These are phyloP conservation scores for Tetragonia tetragonoides DNA, from an alignment of 148 eudicot species.

Conservation along the genomic window DNA sequence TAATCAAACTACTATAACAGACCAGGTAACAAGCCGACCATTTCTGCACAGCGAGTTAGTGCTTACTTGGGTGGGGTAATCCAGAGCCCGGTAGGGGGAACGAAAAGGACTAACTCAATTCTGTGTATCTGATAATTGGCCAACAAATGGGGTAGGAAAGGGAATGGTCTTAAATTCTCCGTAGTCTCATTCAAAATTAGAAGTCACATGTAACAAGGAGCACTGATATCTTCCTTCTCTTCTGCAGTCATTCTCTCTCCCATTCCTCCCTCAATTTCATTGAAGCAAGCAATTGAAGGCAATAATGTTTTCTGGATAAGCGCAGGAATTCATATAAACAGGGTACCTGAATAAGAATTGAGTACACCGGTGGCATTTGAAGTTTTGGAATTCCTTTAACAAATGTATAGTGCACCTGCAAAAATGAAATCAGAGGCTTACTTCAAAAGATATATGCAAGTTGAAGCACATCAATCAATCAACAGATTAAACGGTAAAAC, in stretches of 20 bases:
- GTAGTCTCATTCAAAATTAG: not conserved
- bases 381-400: constrained; percentile 49
- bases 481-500: not conserved
- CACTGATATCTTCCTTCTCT: not conserved
- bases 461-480: not conserved
- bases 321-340: not conserved
- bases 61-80: not conserved
- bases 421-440: constrained; percentile 8
- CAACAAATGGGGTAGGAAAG: not conserved
- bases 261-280: not conserved
- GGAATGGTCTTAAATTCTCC: not conserved
- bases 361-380: constrained; percentile 83
- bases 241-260: not conserved
- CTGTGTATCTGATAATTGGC: not conserved
- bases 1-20: no score
- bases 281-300: not conserved
- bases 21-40: no score
- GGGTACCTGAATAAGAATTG: constrained; percentile 71
- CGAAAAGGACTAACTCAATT: not conserved
- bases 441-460: not conserved
- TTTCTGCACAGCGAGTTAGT: not conserved
- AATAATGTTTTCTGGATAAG: no score
- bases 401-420: constrained; percentile 76
- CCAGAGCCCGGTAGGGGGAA: not conserved
- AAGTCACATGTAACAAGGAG: not conserved